Evolutionary conservation across 176 grass and related monocot species (phyloP).

Genomic region (Zoysia japonica): DNA sequence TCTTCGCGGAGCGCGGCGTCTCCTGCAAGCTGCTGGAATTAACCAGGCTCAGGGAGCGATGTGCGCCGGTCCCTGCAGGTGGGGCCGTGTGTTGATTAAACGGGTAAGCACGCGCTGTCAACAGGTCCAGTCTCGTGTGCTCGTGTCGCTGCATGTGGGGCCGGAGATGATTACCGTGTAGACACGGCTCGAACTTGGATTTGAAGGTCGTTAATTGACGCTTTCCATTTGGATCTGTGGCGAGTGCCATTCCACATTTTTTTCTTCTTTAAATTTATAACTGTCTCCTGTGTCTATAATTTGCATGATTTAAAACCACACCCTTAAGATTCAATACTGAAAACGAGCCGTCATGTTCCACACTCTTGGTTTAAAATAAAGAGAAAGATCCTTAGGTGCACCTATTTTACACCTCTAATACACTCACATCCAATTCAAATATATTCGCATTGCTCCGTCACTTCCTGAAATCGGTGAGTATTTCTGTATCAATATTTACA

Average conservation of each 20-base stretch:
- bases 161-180: background rate
- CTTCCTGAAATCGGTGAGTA: background rate
- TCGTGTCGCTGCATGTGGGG: slow-evolving; percentile 31
- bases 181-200: background rate
- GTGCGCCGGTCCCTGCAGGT: slow-evolving; percentile 17
- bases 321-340: too few species aligned
- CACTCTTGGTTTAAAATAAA: too few species aligned
- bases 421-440: too few species aligned
- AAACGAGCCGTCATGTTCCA: too few species aligned
- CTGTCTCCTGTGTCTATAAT: too few species aligned
- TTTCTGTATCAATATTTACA: background rate
- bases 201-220: slow-evolving; percentile 13
- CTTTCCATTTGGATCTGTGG: background rate
- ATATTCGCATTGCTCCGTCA: background rate
- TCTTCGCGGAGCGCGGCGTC: slow-evolving; percentile 8
- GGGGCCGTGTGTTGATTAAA: slow-evolving; percentile 2
- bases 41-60: background rate
- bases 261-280: background rate
- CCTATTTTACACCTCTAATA: too few species aligned
- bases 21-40: background rate
- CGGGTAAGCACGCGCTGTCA: too few species aligned
- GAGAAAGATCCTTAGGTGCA: too few species aligned
- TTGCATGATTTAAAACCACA: too few species aligned
- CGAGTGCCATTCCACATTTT: background rate
- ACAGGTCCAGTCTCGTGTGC: background rate